phyloP scores from a whole-genome alignment of 2,329 filamentous ascomycete species.

The Saccharata proteae region DNA sequence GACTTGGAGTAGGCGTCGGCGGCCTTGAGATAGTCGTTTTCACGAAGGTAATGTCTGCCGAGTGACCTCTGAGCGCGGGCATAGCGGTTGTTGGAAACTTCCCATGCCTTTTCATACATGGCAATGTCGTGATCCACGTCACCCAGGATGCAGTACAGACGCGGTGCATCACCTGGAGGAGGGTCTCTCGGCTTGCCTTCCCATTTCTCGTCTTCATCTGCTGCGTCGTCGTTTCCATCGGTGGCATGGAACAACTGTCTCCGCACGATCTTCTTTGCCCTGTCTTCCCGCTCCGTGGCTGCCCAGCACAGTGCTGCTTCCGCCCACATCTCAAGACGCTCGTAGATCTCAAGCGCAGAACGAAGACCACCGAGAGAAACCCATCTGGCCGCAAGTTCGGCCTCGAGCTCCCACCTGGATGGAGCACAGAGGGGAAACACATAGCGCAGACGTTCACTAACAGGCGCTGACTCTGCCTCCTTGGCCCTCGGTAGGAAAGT shows the following conservation, averaged over 20 bases:
- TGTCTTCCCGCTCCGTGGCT: constrained; percentile 65
- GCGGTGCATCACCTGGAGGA: constrained; percentile 68
- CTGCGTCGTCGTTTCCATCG: constrained; percentile 24
- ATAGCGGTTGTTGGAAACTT: constrained; percentile 67
- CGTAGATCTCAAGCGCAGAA: constrained; percentile 91
- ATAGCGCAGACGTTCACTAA: constrained; percentile 65
- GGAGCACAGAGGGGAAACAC: constrained; percentile 75
- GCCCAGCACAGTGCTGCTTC: constrained; percentile 88
- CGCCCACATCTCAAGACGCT: constrained; percentile 84
- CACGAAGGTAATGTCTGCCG: constrained; percentile 61
- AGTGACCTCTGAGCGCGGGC: constrained; percentile 79
- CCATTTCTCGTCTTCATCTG: constrained; percentile 39
- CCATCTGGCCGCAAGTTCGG: constrained; percentile 90
- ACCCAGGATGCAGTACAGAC: constrained; percentile 85
- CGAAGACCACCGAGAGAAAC: constrained; percentile 73
- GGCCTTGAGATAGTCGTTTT: constrained; percentile 55
- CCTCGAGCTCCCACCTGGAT: constrained; percentile 85
- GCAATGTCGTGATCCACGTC: constrained; percentile 66
- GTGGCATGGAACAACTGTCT: constrained; percentile 66
- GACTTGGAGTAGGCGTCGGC: constrained; percentile 68
- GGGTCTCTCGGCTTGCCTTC: constrained; percentile 59
- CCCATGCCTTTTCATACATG: constrained; percentile 81
- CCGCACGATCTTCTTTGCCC: constrained; percentile 64
- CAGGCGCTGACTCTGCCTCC: constrained; percentile 63
- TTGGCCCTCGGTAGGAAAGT: constrained; percentile 73